These are phyloP conservation scores for Sclerotinia nivalis DNA, from an alignment of 2,329 filamentous ascomycete genomes.

Conservation along the genomic window DNA sequence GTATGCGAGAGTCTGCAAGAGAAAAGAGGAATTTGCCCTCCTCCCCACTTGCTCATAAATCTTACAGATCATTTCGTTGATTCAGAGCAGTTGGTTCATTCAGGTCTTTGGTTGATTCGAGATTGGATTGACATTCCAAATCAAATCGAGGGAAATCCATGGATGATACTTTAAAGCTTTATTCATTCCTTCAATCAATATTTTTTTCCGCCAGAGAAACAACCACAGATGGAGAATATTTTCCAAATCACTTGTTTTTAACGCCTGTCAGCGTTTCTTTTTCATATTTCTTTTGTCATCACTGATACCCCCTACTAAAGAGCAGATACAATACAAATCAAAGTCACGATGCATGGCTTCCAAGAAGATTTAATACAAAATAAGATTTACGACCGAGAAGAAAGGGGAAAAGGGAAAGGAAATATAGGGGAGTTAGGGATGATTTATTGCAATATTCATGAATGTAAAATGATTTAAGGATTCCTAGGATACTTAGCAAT, in stretches of 20 bases:
- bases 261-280: background rate
- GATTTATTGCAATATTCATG: constrained; percentile 6
- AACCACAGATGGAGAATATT: background rate
- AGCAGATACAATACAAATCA: constrained; percentile 13
- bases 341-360: constrained; percentile 13
- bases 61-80: constrained; percentile 48
- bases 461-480: background rate
- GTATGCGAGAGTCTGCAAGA: constrained; percentile 46
- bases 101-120: constrained; percentile 42
- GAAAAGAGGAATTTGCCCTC: constrained; percentile 33
- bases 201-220: background rate
- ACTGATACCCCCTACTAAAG: constrained; percentile 17
- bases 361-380: constrained; percentile 19
- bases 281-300: constrained; percentile 12
- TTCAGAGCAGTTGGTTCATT: background rate
- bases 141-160: background rate
- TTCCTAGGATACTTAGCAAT: background rate
- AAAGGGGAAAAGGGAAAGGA: background rate
- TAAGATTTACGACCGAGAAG: constrained; percentile 9
- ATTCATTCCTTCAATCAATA: background rate
- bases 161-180: background rate
- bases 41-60: constrained; percentile 48
- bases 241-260: constrained; percentile 5
- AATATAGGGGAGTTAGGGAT: background rate
- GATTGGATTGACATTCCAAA: background rate